These are phyloP conservation scores for Bryum argenteum DNA, from an alignment of 225 moss, liverwort and hornwort genomes.

Conservation along the genomic window DNA sequence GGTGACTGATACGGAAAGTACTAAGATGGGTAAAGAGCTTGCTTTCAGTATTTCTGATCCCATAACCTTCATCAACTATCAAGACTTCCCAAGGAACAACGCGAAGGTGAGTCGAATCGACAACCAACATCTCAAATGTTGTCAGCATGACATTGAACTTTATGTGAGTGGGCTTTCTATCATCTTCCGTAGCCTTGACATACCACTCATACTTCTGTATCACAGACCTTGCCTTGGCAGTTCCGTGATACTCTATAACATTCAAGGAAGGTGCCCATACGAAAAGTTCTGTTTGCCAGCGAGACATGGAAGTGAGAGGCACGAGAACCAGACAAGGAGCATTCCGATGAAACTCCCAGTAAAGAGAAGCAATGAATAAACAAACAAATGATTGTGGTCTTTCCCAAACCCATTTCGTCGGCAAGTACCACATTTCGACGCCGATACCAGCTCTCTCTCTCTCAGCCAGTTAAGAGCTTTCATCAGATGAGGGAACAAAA, in stretches of 20 bases:
- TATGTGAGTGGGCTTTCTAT: slow-evolving; percentile 37
- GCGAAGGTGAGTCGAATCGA: slow-evolving; percentile 70
- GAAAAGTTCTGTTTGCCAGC: slow-evolving; percentile 83
- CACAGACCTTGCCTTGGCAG: slow-evolving; percentile 66
- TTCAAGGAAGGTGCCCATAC: slow-evolving; percentile 83
- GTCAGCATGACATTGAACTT: slow-evolving; percentile 95
- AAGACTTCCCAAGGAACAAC: slow-evolving; percentile 84
- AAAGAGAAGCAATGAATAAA: slow-evolving; percentile 72
- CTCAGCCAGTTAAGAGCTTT: slow-evolving; percentile 90
- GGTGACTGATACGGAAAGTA: slow-evolving; percentile 63
- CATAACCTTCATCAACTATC: slow-evolving; percentile 79
- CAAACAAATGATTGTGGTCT: slow-evolving; percentile 73
- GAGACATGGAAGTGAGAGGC: slow-evolving; percentile 68
- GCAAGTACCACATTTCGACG: slow-evolving; percentile 75
- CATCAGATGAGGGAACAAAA: slow-evolving; percentile 80
- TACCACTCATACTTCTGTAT: slow-evolving; percentile 93
- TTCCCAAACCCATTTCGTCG: slow-evolving; percentile 87
- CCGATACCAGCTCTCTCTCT: slow-evolving; percentile 69
- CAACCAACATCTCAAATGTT: slow-evolving; percentile 69
- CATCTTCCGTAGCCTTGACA: slow-evolving; percentile 36
- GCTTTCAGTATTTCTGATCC: slow-evolving; percentile 61
- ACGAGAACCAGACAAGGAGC: slow-evolving; percentile 80
- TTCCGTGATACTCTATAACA: slow-evolving; percentile 87
- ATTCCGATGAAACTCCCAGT: slow-evolving; percentile 65
- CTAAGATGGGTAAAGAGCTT: slow-evolving; percentile 69